phyloP scores from a whole-genome alignment of 805 yeast species.

The Saccharomycopsis sp. region DNA sequence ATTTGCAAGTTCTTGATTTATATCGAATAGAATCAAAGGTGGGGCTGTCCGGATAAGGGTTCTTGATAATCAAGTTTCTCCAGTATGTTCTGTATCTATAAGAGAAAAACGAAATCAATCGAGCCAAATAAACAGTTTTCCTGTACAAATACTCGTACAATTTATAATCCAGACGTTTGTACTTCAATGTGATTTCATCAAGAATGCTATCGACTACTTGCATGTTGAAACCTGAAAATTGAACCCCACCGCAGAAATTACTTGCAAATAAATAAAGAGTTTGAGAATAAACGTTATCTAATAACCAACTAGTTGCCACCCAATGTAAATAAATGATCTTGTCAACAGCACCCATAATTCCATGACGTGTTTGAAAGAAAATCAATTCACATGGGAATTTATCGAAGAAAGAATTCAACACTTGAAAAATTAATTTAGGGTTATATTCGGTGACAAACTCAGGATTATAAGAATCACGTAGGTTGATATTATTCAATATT shows the following conservation, averaged over 20 bases:
- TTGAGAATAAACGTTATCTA: slow-evolving; percentile 20
- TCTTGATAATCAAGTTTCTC: neutral
- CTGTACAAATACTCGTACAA: slow-evolving; percentile 7
- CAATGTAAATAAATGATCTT: slow-evolving; percentile 17
- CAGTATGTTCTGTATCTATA: slow-evolving; percentile 7
- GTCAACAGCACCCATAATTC: slow-evolving; percentile 8
- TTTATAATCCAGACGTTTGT: neutral
- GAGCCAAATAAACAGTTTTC: slow-evolving; percentile 4
- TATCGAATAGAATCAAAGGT: slow-evolving; percentile 4
- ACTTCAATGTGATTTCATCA: neutral
- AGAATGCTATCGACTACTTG: slow-evolving; percentile 10
- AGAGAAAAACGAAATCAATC: slow-evolving; percentile 6
- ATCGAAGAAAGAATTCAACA: slow-evolving; percentile 9
- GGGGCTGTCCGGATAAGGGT: slow-evolving; percentile 9
- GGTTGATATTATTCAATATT: slow-evolving; percentile 6
- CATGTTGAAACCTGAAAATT: slow-evolving; percentile 12
- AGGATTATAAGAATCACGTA: slow-evolving; percentile 6
- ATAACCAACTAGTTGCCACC: slow-evolving; percentile 9
- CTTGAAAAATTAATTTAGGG: slow-evolving; percentile 2
- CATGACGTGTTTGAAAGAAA: slow-evolving; percentile 5
- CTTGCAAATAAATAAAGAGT: slow-evolving; percentile 12
- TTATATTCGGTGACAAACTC: slow-evolving; percentile 9
- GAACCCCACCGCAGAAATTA: slow-evolving; percentile 13
- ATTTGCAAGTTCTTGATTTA: slow-evolving; percentile 7
- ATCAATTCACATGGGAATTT: slow-evolving; percentile 7